Conservation (phyloP, 805 yeast genomes). For the Barnettozyma salicaria region DNA sequence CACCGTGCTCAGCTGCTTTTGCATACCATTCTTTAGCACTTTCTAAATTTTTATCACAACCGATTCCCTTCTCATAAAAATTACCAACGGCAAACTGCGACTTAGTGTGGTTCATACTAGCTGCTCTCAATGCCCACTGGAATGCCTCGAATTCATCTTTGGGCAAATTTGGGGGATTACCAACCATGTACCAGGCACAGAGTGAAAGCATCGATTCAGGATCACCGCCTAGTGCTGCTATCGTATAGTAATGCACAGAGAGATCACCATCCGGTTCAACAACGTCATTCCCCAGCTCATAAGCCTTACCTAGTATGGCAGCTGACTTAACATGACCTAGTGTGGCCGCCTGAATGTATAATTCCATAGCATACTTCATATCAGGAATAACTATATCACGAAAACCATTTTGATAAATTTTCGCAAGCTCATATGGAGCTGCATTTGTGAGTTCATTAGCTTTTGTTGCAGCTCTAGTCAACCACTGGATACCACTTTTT, state of each 20-base stretch:
- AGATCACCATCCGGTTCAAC: slow-evolving; percentile 75
- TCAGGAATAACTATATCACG: slow-evolving; percentile 84
- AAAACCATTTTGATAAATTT: slow-evolving; percentile 78
- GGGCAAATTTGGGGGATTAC: slow-evolving; percentile 76
- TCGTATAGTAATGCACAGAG: slow-evolving; percentile 87
- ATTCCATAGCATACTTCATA: slow-evolving; percentile 72
- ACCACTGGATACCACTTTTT: slow-evolving; percentile 88
- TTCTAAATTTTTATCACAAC: slow-evolving; percentile 54
- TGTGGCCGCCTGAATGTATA: slow-evolving; percentile 83
- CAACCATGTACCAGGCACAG: slow-evolving; percentile 96
- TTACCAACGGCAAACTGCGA: slow-evolving; percentile 84
- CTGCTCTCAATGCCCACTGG: slow-evolving; percentile 91
- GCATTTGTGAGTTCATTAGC: slow-evolving; percentile 83
- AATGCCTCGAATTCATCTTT: slow-evolving; percentile 81
- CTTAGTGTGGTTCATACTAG: slow-evolving; percentile 63
- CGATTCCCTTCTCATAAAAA: slow-evolving; percentile 83
- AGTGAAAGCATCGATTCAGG: slow-evolving; percentile 85
- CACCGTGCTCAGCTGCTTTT: slow-evolving; percentile 61
- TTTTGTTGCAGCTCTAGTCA: slow-evolving; percentile 75
- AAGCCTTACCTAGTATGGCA: slow-evolving; percentile 70
- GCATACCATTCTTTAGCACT: slow-evolving; percentile 71
- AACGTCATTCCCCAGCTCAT: slow-evolving; percentile 65
- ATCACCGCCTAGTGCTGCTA: slow-evolving; percentile 86
- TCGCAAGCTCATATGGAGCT: slow-evolving; percentile 92
- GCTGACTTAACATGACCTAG: slow-evolving; percentile 82